Evolutionary conservation across 2,329 filamentous ascomycete species (phyloP).

Genomic region (Dichotomopilus funicola): DNA sequence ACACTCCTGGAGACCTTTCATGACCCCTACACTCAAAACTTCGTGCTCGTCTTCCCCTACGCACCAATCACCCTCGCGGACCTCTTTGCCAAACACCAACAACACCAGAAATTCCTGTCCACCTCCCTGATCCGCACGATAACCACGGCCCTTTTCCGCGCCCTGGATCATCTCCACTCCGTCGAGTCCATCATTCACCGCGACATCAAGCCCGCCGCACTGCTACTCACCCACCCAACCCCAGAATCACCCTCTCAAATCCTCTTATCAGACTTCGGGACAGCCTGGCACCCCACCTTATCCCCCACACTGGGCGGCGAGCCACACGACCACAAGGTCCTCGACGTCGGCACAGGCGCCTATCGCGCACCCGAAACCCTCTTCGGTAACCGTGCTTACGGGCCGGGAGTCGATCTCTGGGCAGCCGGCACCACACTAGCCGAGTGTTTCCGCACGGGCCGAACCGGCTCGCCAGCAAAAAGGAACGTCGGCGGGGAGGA

Average conservation of each 20-base stretch:
- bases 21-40: slow-evolving; percentile 55
- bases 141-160: slow-evolving; percentile 63
- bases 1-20: slow-evolving; percentile 67
- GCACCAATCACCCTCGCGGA: slow-evolving; percentile 65
- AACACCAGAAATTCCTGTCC: slow-evolving; percentile 29
- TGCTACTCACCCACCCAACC: slow-evolving; percentile 60
- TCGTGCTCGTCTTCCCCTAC: slow-evolving; percentile 82
- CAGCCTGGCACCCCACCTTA: slow-evolving; percentile 67
- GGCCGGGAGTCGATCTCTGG: slow-evolving; percentile 77
- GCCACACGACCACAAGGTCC: slow-evolving; percentile 61
- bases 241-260: slow-evolving; percentile 40
- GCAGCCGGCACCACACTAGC: slow-evolving; percentile 76
- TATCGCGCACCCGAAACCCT: slow-evolving; percentile 88
- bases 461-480: too few species aligned
- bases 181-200: slow-evolving; percentile 73
- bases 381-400: slow-evolving; percentile 75
- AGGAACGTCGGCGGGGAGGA: too few species aligned
- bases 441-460: slow-evolving; percentile 50
- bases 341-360: slow-evolving; percentile 87
- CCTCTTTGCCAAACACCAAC: slow-evolving; percentile 49
- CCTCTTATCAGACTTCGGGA: slow-evolving; percentile 85
- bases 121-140: slow-evolving; percentile 33
- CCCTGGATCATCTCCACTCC: slow-evolving; percentile 63
- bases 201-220: slow-evolving; percentile 88
- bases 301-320: slow-evolving; percentile 49